Percentiles rank a stretch among this genome's conserved stretches.
Evolutionary conservation across 2,329 filamentous ascomycete species (phyloP).

Genomic region (Verticillium zaregamsianum): DNA sequence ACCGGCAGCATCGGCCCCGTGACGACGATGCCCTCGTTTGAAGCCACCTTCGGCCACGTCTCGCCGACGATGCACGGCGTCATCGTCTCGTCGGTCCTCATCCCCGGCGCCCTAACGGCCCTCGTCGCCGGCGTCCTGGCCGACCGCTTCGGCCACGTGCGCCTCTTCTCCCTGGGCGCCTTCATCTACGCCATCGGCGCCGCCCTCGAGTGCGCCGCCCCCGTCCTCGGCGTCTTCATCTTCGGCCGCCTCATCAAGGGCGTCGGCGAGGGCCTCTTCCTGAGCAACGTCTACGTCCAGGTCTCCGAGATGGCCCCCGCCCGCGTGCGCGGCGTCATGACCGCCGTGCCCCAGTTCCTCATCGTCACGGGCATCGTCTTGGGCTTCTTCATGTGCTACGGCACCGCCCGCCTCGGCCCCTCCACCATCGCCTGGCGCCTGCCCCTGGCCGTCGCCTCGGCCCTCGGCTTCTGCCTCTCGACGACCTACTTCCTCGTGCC

Average conservation of each 20-base stretch:
- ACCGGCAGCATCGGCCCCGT: conserved; percentile 56
- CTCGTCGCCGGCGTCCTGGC: conserved; percentile 53
- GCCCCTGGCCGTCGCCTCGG: conserved; percentile 39
- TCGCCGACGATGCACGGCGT: conserved; percentile 54
- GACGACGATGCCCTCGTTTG: conserved; percentile 52
- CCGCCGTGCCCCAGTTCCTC: conserved; percentile 48
- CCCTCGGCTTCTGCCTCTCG: conserved; percentile 30
- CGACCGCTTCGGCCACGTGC: conserved; percentile 47
- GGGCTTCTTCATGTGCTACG: conserved; percentile 60
- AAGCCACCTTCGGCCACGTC: conserved; percentile 43
- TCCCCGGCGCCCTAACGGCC: conserved; percentile 56
- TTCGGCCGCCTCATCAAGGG: conserved; percentile 52
- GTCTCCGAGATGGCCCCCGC: conserved; percentile 58
- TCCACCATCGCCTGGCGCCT: conserved; percentile 49
- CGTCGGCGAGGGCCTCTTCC: conserved; percentile 53
- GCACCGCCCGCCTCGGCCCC: conserved; percentile 37
- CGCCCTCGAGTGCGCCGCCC: conserved; percentile 44
- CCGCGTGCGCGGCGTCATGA: conserved; percentile 42
- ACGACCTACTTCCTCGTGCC: conserved; percentile 37
- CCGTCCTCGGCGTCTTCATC: conserved; percentile 46
- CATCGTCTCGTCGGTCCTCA: conserved; percentile 55
- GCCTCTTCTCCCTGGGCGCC: conserved; percentile 47
- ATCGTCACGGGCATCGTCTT: conserved; percentile 43
- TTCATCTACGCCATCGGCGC: conserved; percentile 45
- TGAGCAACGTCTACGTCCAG: conserved; percentile 55